These are phyloP conservation scores for Scedosporium minutisporum DNA, from an alignment of 2,329 filamentous ascomycete genomes.

Conservation along the genomic window DNA sequence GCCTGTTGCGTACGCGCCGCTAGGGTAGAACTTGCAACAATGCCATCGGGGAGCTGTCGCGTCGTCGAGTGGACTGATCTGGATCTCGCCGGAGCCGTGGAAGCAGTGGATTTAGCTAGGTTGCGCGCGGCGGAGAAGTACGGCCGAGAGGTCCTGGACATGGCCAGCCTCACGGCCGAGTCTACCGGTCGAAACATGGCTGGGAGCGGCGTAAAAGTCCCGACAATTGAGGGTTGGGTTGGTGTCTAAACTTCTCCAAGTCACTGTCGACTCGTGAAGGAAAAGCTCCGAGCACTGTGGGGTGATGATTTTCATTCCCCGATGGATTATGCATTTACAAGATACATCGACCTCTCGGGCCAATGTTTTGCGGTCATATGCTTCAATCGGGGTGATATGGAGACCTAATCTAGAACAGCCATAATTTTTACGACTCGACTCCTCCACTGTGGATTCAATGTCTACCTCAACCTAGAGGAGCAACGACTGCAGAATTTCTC, in stretches of 20 bases:
- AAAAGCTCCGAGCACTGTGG: not conserved
- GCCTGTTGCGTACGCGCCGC: not conserved
- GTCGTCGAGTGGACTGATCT: conserved; percentile 1
- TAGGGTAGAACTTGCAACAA: not conserved
- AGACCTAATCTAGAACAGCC: not conserved
- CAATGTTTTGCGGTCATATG: not conserved
- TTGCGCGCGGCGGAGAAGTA: conserved; percentile 1
- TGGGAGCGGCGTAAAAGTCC: not conserved
- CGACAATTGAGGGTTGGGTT: not conserved
- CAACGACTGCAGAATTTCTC: not conserved
- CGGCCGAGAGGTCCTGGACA: conserved; percentile 8
- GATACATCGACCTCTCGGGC: not conserved
- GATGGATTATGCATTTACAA: not conserved
- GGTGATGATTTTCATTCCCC: not conserved
- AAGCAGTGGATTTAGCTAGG: not conserved
- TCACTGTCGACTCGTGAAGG: not conserved
- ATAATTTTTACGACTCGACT: not conserved
- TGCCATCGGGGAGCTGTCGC: not conserved
- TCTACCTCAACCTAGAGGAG: not conserved
- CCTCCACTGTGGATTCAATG: not conserved
- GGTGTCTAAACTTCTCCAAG: not conserved
- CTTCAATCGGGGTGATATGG: not conserved
- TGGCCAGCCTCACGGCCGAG: conserved; percentile 11
- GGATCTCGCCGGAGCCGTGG: not conserved
- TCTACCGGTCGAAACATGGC: conserved; percentile 11